phyloP scores from a whole-genome alignment of 225 moss, liverwort and hornwort genomes.

The Thuidium tamariscinum region DNA sequence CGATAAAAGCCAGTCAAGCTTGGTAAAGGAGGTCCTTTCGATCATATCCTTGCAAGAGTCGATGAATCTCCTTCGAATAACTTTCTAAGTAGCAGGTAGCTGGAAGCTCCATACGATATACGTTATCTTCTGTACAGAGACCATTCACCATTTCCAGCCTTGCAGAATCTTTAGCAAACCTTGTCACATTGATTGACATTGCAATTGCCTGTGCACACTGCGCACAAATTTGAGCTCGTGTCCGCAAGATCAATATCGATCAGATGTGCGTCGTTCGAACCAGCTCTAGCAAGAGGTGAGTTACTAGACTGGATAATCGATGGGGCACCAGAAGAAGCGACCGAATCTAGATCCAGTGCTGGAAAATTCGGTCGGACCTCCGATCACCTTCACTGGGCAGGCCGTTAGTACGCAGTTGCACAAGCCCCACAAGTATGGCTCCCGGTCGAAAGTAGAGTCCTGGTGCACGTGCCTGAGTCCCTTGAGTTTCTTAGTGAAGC shows the following conservation, averaged over 20 bases:
- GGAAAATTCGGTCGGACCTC: not conserved
- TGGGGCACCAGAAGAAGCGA: not conserved
- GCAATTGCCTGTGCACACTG: not conserved
- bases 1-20: too few relatives aligned
- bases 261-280: not conserved
- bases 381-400: not conserved
- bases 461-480: not conserved
- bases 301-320: not conserved
- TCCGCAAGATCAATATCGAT: not conserved
- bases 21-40: not conserved
- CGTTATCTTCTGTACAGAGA: not conserved
- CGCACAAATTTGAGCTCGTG: not conserved
- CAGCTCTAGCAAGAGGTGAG: not conserved
- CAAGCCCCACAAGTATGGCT: slow-evolving; percentile 3
- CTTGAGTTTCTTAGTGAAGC: not conserved
- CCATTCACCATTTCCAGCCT: not conserved
- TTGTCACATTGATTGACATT: not conserved
- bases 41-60: not conserved
- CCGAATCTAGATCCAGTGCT: slow-evolving; percentile 5
- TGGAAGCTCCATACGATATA: not conserved
- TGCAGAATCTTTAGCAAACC: not conserved
- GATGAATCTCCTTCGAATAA: not conserved
- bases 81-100: not conserved
- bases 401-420: not conserved
- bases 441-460: not conserved